Conservation (phyloP, 768 basidiomycete species). For the Mycena alexandri region DNA sequence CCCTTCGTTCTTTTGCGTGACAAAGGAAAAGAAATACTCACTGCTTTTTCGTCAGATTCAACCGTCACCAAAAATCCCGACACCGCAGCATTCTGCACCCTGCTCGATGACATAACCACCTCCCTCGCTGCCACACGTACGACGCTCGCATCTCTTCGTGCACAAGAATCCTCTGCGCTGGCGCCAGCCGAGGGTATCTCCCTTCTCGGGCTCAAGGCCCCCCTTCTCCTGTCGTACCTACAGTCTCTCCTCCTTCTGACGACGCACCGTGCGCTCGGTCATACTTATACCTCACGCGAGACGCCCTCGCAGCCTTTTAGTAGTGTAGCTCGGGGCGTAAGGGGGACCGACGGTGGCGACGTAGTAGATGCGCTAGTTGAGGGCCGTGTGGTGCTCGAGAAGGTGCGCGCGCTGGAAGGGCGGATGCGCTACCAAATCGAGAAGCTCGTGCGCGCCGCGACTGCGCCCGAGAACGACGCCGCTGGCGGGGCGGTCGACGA, state of each 20-base stretch:
- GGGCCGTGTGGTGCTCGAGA: conserved; percentile 87
- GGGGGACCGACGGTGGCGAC: conserved; percentile 77
- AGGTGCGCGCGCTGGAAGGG: conserved; percentile 84
- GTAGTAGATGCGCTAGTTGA: conserved; percentile 85
- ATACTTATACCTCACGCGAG: conserved; percentile 66
- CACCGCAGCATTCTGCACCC: conserved; percentile 43
- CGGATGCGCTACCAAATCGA: conserved; percentile 97
- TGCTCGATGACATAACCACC: conserved; percentile 68
- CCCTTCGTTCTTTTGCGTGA: conserved; percentile 31
- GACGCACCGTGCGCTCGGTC: conserved; percentile 80
- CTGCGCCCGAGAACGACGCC: conserved; percentile 62
- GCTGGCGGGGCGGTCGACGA: conserved; percentile 3
- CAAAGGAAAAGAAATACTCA: too few relatives aligned
- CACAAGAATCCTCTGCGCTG: background rate
- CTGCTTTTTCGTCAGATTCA: conserved; percentile 2
- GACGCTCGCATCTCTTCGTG: conserved; percentile 1
- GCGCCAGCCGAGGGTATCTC: conserved; percentile 79
- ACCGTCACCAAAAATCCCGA: background rate
- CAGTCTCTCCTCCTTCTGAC: conserved; percentile 57
- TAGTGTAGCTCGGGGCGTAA: conserved; percentile 58
- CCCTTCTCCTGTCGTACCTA: conserved; percentile 72
- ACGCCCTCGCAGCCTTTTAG: conserved; percentile 68
- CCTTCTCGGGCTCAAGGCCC: conserved; percentile 88
- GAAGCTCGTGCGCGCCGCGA: conserved; percentile 86
- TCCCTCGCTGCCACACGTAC: conserved; percentile 63